These are phyloP conservation scores for Cryomyces minteri DNA, from an alignment of 495 filamentous ascomycete genomes.

Conservation along the genomic window DNA sequence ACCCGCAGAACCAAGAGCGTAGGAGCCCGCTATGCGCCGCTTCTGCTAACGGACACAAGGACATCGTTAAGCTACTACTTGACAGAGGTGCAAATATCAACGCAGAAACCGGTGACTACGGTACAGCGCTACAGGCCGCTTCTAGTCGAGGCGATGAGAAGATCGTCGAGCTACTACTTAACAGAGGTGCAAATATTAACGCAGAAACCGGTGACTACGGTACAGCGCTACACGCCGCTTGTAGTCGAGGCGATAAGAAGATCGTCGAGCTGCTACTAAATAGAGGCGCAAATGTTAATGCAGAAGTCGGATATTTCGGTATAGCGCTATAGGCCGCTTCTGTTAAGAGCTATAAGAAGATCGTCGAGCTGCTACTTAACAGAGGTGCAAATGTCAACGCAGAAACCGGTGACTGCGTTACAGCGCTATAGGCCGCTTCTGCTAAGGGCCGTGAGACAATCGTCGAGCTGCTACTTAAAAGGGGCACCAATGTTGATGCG, in stretches of 20 bases:
- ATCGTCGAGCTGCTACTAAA: not conserved
- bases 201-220: not conserved
- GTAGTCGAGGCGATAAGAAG: not conserved
- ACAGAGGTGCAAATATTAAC: conserved; percentile 5
- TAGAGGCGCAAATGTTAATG: not conserved
- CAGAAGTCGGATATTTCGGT: no score
- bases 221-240: not conserved
- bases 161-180: conserved; percentile 6
- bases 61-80: not conserved
- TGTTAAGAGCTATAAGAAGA: not conserved
- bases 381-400: not conserved
- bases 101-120: not conserved
- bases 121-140: not conserved
- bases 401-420: not conserved
- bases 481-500: conserved; percentile 5
- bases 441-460: not conserved
- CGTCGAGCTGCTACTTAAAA: conserved; percentile 6
- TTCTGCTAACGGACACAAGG: not conserved
- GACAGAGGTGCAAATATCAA: not conserved
- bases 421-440: not conserved
- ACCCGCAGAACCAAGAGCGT: no score
- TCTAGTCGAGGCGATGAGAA: not conserved
- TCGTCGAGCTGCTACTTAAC: not conserved
- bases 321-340: not conserved
- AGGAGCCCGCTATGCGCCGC: not conserved